Evolutionary conservation across 306 rosid genomes (phyloP).

Genomic region (Gynostemma pentaphyllum): DNA sequence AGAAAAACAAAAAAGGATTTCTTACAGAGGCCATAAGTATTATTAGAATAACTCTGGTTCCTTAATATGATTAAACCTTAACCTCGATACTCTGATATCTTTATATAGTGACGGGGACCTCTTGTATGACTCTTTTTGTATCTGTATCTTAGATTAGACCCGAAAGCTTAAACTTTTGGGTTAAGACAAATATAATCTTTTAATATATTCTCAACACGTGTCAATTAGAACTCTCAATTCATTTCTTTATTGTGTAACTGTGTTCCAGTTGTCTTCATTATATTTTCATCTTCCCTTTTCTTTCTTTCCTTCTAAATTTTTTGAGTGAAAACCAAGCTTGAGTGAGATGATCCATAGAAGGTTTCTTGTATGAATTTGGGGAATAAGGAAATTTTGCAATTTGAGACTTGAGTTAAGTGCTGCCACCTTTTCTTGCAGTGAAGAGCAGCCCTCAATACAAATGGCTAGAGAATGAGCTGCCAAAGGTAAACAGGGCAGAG

Average conservation of each 20-base stretch:
- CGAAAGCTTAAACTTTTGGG: too few species aligned
- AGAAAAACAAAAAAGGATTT: neutral
- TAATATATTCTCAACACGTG: too few species aligned
- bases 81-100: neutral
- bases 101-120: neutral
- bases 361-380: neutral
- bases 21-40: neutral
- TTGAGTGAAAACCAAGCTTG: neutral
- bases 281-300: neutral
- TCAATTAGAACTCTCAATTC: neutral
- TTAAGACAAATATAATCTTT: too few species aligned
- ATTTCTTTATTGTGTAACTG: neutral
- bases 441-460: slow-evolving; percentile 71
- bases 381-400: neutral
- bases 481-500: slow-evolving; percentile 56
- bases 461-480: slow-evolving; percentile 68
- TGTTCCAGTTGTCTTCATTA: neutral
- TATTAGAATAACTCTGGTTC: neutral
- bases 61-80: neutral
- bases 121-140: neutral
- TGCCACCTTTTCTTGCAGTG: slow-evolving; percentile 25
- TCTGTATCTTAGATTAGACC: too few species aligned
- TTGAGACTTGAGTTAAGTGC: neutral
- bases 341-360: neutral
- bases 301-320: neutral